phyloP scores from a whole-genome alignment of 164 flowering plant genomes.

The Tinospora cordifolia region DNA sequence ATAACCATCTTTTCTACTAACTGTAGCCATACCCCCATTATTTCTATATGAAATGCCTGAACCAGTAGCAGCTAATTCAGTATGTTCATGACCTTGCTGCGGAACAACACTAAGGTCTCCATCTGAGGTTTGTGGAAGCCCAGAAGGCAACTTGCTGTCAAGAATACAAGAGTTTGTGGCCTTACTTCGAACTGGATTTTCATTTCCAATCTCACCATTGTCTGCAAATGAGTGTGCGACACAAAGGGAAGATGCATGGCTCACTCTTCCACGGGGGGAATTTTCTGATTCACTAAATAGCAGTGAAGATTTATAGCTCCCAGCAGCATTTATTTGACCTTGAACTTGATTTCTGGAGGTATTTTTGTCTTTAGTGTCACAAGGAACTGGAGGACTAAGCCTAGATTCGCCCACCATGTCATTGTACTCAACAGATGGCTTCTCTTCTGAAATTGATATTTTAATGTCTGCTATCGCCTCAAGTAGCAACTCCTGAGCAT shows the following conservation, averaged over 20 bases:
- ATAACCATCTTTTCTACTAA: conserved; percentile 8
- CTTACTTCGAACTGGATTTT: background rate
- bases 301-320: conserved; percentile 10
- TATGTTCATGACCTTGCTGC: conserved; percentile 6
- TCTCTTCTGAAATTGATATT: conserved; percentile 7
- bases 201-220: conserved; percentile 19
- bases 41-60: conserved; percentile 2
- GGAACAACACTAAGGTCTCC: background rate
- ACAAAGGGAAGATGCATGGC: conserved; percentile 15
- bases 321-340: conserved; percentile 12
- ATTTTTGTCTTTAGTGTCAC: conserved; percentile 20
- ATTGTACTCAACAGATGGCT: background rate
- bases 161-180: conserved; percentile 1
- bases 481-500: conserved; percentile 9
- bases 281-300: conserved; percentile 7
- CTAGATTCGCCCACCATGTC: background rate
- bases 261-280: conserved; percentile 15
- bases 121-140: background rate
- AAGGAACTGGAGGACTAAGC: background rate
- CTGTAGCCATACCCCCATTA: conserved; percentile 5
- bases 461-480: conserved; percentile 9
- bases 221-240: conserved; percentile 17
- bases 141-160: conserved; percentile 5
- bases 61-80: conserved; percentile 7
- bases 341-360: conserved; percentile 10